Percentiles rank a stretch among this genome's conserved stretches.
phyloP scores from a whole-genome alignment of 148 eudicot genomes.

The Tetragonia tetragonoides region DNA sequence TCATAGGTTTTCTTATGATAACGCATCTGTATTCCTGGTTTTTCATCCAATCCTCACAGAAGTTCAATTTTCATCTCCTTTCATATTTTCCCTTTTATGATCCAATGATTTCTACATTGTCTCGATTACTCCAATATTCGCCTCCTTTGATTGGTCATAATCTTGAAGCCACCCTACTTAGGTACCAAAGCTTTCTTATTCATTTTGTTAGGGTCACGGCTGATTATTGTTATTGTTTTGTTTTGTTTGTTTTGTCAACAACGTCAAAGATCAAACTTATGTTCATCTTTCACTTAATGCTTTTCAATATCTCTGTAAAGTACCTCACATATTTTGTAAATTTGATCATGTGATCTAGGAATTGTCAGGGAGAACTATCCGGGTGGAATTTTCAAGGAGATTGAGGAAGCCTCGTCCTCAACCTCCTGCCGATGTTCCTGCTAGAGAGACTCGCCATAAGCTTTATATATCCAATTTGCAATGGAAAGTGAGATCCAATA shows the following conservation, averaged over 20 bases:
- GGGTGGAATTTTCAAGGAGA: slow-evolving; percentile 65
- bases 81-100: background rate
- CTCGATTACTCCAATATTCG: background rate
- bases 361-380: slow-evolving; percentile 59
- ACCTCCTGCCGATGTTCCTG: slow-evolving; percentile 35
- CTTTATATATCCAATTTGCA: slow-evolving; percentile 83
- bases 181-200: background rate
- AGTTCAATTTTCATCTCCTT: background rate
- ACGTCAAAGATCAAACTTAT: no score
- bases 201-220: background rate
- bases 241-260: background rate
- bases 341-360: slow-evolving; percentile 45
- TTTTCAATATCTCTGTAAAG: background rate
- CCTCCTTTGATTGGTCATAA: background rate
- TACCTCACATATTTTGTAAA: background rate
- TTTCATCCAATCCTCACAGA: background rate
- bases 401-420: slow-evolving; percentile 62
- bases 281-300: background rate
- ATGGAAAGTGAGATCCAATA: slow-evolving; percentile 80
- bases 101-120: background rate
- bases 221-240: background rate
- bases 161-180: background rate
- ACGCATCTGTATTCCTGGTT: background rate
- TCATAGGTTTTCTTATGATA: background rate
- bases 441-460: slow-evolving; percentile 56